These are phyloP conservation scores for Colletotrichum destructivum DNA, from an alignment of 2,329 filamentous ascomycete genomes.

Conservation along the genomic window DNA sequence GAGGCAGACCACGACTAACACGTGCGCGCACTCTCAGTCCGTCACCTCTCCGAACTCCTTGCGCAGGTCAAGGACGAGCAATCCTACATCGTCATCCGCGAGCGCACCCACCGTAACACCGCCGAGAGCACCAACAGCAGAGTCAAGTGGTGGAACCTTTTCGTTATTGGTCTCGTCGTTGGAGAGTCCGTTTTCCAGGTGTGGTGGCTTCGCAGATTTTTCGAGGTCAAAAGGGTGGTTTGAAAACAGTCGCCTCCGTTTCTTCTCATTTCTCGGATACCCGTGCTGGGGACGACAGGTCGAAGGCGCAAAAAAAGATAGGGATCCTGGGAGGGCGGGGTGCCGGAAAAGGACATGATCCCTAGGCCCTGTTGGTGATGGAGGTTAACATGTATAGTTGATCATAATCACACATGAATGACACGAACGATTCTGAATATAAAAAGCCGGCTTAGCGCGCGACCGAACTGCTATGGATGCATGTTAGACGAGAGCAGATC, in stretches of 20 bases:
- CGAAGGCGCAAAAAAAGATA: constrained; percentile 26
- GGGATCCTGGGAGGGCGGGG: background rate
- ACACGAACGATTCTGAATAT: constrained; percentile 20
- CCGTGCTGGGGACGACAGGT: constrained; percentile 27
- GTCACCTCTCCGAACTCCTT: constrained; percentile 86
- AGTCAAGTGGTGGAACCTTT: constrained; percentile 99
- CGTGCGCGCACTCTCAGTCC: constrained; percentile 69
- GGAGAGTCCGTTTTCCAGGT: constrained; percentile 98
- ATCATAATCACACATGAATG: constrained; percentile 38
- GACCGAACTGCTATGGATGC: background rate
- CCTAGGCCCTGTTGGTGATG: background rate
- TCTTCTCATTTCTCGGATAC: constrained; percentile 32
- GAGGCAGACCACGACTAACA: constrained; percentile 7
- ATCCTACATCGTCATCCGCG: constrained; percentile 94
- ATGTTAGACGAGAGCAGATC: too few relatives aligned
- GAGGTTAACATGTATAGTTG: constrained; percentile 26
- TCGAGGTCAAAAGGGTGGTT: constrained; percentile 84
- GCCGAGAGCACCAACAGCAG: constrained; percentile 97
- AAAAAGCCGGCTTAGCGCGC: background rate
- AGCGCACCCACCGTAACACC: constrained; percentile 97
- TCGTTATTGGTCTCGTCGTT: constrained; percentile 90
- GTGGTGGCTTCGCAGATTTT: constrained; percentile 99
- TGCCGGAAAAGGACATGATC: background rate
- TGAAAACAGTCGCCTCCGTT: constrained; percentile 52
- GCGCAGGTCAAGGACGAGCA: constrained; percentile 98